These are phyloP conservation scores for Zymoseptoria tritici DNA, from an alignment of 2,329 filamentous ascomycete genomes.

Conservation along the genomic window DNA sequence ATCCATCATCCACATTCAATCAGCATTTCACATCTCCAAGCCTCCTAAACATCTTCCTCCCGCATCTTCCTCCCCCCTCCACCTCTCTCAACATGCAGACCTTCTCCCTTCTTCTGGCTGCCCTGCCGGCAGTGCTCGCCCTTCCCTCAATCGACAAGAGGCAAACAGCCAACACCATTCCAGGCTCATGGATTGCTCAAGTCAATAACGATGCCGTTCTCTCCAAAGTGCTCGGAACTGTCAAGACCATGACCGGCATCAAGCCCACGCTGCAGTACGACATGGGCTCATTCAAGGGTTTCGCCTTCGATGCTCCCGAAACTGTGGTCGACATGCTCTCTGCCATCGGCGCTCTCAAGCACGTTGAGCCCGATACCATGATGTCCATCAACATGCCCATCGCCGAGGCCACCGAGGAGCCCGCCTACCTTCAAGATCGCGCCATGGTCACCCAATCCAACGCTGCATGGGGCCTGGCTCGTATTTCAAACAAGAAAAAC, in stretches of 20 bases:
- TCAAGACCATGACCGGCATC: constrained; percentile 14
- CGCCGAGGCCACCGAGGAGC: background rate
- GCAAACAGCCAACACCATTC: constrained; percentile 13
- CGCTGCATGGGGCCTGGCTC: constrained; percentile 18
- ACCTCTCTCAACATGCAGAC: constrained; percentile 11
- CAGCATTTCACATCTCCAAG: background rate
- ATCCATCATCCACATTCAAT: background rate
- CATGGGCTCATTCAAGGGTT: constrained; percentile 32
- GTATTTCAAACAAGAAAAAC: constrained; percentile 15
- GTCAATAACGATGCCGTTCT: constrained; percentile 7
- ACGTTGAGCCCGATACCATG: constrained; percentile 35
- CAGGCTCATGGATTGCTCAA: constrained; percentile 16
- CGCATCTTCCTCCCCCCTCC: background rate
- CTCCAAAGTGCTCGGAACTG: background rate
- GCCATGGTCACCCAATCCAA: constrained; percentile 13
- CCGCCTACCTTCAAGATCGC: constrained; percentile 1
- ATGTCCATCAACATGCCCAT: constrained; percentile 27
- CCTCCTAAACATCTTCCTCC: background rate
- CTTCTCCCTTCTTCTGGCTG: constrained; percentile 12
- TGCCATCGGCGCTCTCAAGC: constrained; percentile 26
- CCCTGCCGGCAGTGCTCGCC: constrained; percentile 14
- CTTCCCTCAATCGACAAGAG: constrained; percentile 15
- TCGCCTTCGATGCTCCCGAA: constrained; percentile 31
- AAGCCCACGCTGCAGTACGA: constrained; percentile 17
- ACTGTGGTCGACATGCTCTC: constrained; percentile 27